These are phyloP conservation scores for Vigna unguiculata DNA, from an alignment of 306 rosid genomes.

Conservation along the genomic window DNA sequence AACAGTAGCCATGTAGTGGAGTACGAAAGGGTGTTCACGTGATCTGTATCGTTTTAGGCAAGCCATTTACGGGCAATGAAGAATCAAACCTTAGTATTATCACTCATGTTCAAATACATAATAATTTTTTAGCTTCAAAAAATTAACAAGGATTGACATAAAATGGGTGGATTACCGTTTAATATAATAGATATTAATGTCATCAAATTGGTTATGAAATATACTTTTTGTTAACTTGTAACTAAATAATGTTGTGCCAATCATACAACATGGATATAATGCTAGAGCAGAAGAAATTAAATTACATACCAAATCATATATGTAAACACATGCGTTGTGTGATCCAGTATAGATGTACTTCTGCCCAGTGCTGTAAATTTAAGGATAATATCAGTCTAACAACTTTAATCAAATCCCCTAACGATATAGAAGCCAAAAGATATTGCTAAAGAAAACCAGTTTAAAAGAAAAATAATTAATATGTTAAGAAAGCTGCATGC, in stretches of 20 bases:
- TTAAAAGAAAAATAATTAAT: not conserved
- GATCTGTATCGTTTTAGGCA: constrained; percentile 18
- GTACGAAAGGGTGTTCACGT: not conserved
- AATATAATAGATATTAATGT: not conserved
- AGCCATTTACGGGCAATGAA: constrained; percentile 1
- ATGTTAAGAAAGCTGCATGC: constrained; percentile 28
- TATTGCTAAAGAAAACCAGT: not conserved
- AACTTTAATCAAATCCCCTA: constrained; percentile 31
- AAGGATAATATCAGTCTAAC: constrained; percentile 23
- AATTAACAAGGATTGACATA: constrained; percentile 16
- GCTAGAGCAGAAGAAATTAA: constrained; percentile 13
- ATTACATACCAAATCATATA: constrained; percentile 88
- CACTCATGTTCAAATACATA: not conserved
- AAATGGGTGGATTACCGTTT: constrained; percentile 3
- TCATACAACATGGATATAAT: not conserved
- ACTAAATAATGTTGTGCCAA: not conserved
- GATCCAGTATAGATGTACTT: constrained; percentile 98
- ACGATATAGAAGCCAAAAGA: constrained; percentile 1
- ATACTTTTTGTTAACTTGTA: not conserved
- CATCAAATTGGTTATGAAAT: constrained; percentile 9
- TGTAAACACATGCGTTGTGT: constrained; percentile 75
- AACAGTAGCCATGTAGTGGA: not conserved
- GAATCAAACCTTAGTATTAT: not conserved
- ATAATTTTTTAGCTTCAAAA: not conserved
- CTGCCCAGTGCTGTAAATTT: constrained; percentile 91